Evolutionary conservation across 176 grass and related monocot genomes (phyloP), one percentile per base, ranked within the genome.

Genomic region (Paspalum vaginatum): DNA sequence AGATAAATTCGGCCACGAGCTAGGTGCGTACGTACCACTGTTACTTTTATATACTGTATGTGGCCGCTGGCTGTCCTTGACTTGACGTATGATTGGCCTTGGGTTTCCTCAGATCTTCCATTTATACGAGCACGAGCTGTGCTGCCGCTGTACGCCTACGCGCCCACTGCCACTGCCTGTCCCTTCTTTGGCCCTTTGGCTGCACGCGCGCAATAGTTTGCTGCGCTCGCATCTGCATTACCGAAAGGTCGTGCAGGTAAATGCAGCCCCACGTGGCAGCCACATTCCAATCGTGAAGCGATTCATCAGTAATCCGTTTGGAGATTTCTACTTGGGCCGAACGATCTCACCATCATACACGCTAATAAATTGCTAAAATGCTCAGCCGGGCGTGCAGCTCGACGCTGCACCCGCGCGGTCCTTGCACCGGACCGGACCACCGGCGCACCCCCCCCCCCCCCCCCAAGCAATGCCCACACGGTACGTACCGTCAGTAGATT

Each of bases 61-160:
- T 37, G 25, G 6, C 11, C 8, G 13, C 55, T 53, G 1, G 7
- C 76, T 48, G 84, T 32, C 25, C 21, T 45, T 26, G 73, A 72
- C 57, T 70, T 65, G 85, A 87, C 52, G 65, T 76, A 71, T 77
- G 54, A 54, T 72, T 85, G 75, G 66, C 10, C 61, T 8, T 60
- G 9, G 65, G 44, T 9, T 62, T 83, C n/a, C 51, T 55, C 81
- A 15, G 59, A 64, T 78, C 25, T 77, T 77, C 49, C 7, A n/a
- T 51, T 62, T 64, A 7, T 26, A 10, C 26, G 7, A 2, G 5
- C 5, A 6, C 42, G 8, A 7, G 42, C 42, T 43, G 8, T 32
- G 32, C 32, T 32, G 32, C 32, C 32, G 32, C 32, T 32, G 32
- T 32, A 32, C 32, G 32, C 32, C 32, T 69, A 44, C 43, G 24